Percentiles rank a stretch among this genome's conserved stretches.
Evolutionary conservation across 1,284 basidiomycete species (phyloP).

Genomic region (Cutaneotrichosporon sp.): DNA sequence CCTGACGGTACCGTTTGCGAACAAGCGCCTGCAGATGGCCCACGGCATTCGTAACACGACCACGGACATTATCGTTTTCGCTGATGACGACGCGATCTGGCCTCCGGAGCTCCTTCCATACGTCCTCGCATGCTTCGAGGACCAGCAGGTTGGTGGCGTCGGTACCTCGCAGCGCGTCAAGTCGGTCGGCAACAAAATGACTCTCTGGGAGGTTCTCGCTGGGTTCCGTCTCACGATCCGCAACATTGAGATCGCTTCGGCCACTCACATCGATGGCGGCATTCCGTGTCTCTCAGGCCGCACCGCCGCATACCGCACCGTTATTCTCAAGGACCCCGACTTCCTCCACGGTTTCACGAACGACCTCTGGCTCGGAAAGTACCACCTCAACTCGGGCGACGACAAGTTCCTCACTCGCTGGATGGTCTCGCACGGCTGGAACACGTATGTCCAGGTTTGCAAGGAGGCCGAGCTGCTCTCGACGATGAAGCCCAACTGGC

Average conservation of each 20-base stretch:
- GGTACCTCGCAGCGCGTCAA: constrained; percentile 87
- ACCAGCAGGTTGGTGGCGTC: constrained; percentile 86
- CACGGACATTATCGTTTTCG: constrained; percentile 93
- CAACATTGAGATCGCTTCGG: constrained; percentile 84
- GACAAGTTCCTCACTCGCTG: constrained; percentile 94
- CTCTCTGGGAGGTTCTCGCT: constrained; percentile 88
- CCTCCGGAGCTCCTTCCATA: constrained; percentile 80
- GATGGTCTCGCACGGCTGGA: constrained; percentile 94
- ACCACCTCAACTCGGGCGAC: constrained; percentile 87
- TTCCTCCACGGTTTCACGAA: constrained; percentile 89
- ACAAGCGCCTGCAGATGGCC: constrained; percentile 88
- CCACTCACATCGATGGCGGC: constrained; percentile 88
- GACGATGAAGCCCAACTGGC: constrained; percentile 95
- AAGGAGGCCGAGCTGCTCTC: constrained; percentile 83
- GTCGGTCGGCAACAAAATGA: constrained; percentile 71
- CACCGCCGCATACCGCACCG: constrained; percentile 85
- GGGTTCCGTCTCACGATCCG: constrained; percentile 87
- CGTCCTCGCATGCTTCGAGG: constrained; percentile 85
- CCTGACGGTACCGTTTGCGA: constrained; percentile 84
- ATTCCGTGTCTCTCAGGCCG: constrained; percentile 86
- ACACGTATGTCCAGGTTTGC: constrained; percentile 86
- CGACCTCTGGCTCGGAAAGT: constrained; percentile 87
- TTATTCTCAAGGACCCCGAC: constrained; percentile 89
- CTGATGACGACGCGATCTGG: constrained; percentile 94
- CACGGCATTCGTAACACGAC: constrained; percentile 84